A percentile compares a stretch with the other conserved stretches of the same genome.
Evolutionary conservation across 768 basidiomycete genomes (phyloP).

Genomic region (Agrocybe chaxingu): DNA sequence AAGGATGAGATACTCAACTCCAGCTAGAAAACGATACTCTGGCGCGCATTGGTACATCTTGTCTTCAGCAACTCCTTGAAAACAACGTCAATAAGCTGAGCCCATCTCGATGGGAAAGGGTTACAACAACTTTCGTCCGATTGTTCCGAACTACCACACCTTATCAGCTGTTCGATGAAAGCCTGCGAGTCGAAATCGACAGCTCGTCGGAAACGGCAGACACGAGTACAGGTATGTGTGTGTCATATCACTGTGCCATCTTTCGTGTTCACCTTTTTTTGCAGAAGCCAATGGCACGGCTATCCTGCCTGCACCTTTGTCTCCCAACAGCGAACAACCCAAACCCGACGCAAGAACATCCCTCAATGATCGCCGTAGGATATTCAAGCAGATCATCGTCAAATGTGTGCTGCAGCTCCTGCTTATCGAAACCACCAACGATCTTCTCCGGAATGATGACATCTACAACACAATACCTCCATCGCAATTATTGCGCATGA

Average conservation of each 20-base stretch:
- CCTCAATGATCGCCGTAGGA: constrained; percentile 68
- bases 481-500: constrained; percentile 86
- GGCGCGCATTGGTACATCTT: constrained; percentile 96
- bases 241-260: background rate
- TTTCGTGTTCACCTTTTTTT: constrained; percentile 2
- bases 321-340: constrained; percentile 57
- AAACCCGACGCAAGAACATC: constrained; percentile 50
- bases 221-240: constrained; percentile 25
- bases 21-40: constrained; percentile 91
- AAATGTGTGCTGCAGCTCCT: constrained; percentile 98
- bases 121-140: constrained; percentile 89
- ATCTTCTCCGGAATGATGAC: constrained; percentile 86
- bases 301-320: constrained; percentile 86
- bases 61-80: constrained; percentile 93
- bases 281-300: constrained; percentile 63
- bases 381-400: constrained; percentile 98
- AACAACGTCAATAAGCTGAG: constrained; percentile 88
- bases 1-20: constrained; percentile 1
- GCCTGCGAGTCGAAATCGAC: constrained; percentile 81
- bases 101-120: constrained; percentile 82
- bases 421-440: constrained; percentile 96
- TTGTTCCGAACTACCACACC: constrained; percentile 98
- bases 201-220: constrained; percentile 56
- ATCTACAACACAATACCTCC: constrained; percentile 95
- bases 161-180: constrained; percentile 94